phyloP scores from a whole-genome alignment of 176 grass and related monocot genomes.

The Ensete ventricosum region DNA sequence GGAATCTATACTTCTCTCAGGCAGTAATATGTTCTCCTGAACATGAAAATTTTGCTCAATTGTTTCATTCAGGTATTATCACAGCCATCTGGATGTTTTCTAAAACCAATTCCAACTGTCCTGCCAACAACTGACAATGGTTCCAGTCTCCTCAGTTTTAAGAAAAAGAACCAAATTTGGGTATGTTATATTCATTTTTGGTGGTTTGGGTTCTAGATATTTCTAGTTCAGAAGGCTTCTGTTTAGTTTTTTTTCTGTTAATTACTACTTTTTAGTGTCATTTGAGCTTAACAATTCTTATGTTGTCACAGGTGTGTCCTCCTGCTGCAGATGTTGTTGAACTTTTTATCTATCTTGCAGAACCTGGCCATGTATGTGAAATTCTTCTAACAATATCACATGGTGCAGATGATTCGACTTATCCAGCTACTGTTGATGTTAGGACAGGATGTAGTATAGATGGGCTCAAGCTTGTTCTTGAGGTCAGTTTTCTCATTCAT shows the following conservation, averaged over 20 bases:
- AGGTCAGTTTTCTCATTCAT: constrained; percentile 34
- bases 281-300: constrained; percentile 15
- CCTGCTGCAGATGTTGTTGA: constrained; percentile 89
- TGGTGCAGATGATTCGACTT: constrained; percentile 70
- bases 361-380: constrained; percentile 79
- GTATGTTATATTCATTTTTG: constrained; percentile 40
- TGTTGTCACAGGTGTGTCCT: constrained; percentile 65
- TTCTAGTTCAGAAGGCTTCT: constrained; percentile 7
- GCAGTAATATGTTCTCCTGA: neutral
- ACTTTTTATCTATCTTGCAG: constrained; percentile 90
- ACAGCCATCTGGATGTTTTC: constrained; percentile 75
- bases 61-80: constrained; percentile 64
- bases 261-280: neutral
- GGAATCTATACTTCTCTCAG: neutral
- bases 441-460: constrained; percentile 85
- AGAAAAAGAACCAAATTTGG: constrained; percentile 89
- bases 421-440: constrained; percentile 76
- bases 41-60: constrained; percentile 14
- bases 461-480: constrained; percentile 81
- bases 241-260: constrained; percentile 3
- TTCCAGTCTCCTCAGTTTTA: constrained; percentile 84
- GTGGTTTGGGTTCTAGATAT: constrained; percentile 3
- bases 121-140: constrained; percentile 63
- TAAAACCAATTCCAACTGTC: constrained; percentile 85
- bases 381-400: constrained; percentile 92